These are phyloP conservation scores for Gossypium bickii DNA, from an alignment of 345 rosid genomes.

Conservation along the genomic window DNA sequence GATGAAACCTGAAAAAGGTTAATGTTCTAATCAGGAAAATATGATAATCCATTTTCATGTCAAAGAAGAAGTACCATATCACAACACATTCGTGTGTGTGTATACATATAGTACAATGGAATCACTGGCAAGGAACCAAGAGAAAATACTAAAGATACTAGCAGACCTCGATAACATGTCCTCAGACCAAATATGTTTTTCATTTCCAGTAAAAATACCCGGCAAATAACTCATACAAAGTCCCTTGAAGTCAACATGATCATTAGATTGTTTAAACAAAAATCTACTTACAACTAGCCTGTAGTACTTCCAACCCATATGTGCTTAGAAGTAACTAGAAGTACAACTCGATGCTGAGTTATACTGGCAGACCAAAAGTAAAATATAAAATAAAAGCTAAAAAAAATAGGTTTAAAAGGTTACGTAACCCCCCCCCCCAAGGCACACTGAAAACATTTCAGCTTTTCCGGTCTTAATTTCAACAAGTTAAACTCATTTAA, in stretches of 20 bases:
- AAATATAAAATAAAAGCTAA: background rate
- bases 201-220: background rate
- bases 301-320: background rate
- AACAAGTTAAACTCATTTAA: background rate
- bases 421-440: background rate
- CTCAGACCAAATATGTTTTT: background rate
- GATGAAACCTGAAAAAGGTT: constrained; percentile 67
- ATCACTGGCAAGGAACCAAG: background rate
- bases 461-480: background rate
- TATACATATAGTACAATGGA: background rate
- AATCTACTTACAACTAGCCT: background rate
- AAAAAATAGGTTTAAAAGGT: background rate
- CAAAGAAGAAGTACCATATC: background rate
- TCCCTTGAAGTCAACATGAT: background rate
- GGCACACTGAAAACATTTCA: background rate
- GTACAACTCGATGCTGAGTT: background rate
- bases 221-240: background rate
- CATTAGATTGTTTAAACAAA: background rate
- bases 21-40: constrained; percentile 15
- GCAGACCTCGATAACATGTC: background rate
- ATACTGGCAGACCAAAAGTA: background rate
- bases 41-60: background rate
- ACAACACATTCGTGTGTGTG: background rate
- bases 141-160: background rate
- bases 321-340: background rate